Evolutionary conservation across 192 early-diverging fungal genomes (phyloP), one percentile per base, ranked within the genome.

Genomic region (Umbelopsis vinacea): DNA sequence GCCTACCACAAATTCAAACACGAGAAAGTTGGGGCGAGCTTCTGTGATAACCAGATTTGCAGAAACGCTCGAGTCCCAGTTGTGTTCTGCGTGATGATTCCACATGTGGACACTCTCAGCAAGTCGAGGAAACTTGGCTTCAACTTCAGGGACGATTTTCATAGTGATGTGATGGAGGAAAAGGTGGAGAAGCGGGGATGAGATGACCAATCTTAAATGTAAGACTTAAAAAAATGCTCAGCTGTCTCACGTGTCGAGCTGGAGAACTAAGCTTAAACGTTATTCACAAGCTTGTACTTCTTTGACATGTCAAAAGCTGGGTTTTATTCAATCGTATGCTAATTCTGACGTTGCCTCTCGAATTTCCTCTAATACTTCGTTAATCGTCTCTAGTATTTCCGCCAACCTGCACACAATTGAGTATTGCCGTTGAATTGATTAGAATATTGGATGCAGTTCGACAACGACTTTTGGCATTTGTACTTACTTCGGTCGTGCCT

Each of bases 301-400:
- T 43, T 43, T 43, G 40, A 43, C 40, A 43, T 43, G 8, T 43
- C 40, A 7, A 43, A 63, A 0, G 17, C 17, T 15, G 33, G 17
- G 11, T 38, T 63, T 63, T 37, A 37, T 63, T 63, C 48, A 63
- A 35, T 29, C 14, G 35, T 17, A 52, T 43, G 40, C 2, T 47
- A 53, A 29, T 21, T 75, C 68, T 4, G 73, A 26, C 8, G 47
- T 71, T 52, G 74, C 77, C 47, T 74, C 63, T 35, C 77, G 69
- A 21, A 79, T 68, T 7, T 74, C 77, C 45, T 79, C 73, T 72
- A 73, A 74, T 14, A 73, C 40, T 0, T 79, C 72, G 66, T 79
- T 69, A 9, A 74, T 71, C 3, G 33, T 66, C 0, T 50, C 63
- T 43, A 67, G 10, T 6, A 52, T 6, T 7, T 57, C 12, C 52